phyloP scores from a whole-genome alignment of 441 rosid genomes.

The Corymbia calophylla region DNA sequence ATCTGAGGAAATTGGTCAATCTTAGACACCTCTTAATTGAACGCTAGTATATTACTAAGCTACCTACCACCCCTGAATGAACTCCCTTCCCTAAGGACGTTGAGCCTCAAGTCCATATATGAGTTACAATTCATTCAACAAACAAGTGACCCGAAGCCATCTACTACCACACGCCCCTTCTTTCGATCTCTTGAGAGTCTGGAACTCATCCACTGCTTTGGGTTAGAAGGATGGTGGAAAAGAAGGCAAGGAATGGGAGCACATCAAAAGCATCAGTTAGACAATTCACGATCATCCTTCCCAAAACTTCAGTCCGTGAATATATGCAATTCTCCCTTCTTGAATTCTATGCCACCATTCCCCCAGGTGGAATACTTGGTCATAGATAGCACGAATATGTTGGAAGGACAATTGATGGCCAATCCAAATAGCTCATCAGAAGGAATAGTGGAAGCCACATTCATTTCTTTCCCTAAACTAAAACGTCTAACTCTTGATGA shows the following conservation, averaged over 20 bases:
- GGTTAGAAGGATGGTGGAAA: not conserved
- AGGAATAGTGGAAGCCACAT: not conserved
- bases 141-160: not conserved
- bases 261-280: not conserved
- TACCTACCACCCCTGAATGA: not conserved
- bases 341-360: not conserved
- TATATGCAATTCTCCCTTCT: not conserved
- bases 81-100: not conserved
- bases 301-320: not conserved
- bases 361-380: not conserved
- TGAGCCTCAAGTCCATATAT: accelerated
- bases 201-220: accelerated
- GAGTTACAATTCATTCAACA: not conserved
- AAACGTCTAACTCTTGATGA: not conserved
- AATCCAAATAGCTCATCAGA: not conserved
- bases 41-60: accelerated
- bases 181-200: not conserved
- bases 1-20: not conserved
- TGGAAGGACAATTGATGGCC: not conserved
- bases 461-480: not conserved
- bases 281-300: not conserved
- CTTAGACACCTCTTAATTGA: not conserved
- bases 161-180: not conserved
- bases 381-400: not conserved
- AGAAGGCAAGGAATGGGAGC: not conserved